phyloP scores from a whole-genome alignment of 805 yeast genomes.

The Teunomyces stri region DNA sequence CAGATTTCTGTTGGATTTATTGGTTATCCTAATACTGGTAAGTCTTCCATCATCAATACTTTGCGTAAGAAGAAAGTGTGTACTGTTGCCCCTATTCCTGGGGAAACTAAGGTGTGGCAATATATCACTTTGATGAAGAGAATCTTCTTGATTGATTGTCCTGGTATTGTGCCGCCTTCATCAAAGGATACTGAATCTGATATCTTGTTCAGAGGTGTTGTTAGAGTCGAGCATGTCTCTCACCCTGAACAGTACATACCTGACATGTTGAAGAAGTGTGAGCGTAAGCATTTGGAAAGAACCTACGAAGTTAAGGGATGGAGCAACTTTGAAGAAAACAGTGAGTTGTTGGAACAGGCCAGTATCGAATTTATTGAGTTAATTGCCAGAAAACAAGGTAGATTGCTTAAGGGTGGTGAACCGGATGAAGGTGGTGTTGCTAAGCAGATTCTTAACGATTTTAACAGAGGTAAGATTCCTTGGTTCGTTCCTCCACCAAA shows the following conservation, averaged over 20 bases:
- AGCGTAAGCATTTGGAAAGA: conserved; percentile 86
- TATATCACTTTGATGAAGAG: conserved; percentile 95
- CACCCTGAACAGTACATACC: conserved; percentile 95
- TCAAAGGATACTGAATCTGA: conserved; percentile 86
- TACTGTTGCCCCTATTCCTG: conserved; percentile 96
- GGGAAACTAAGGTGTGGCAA: conserved; percentile 99
- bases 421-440: conserved; percentile 95
- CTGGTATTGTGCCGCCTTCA: conserved; percentile 98
- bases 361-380: conserved; percentile 76
- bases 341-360: conserved; percentile 46
- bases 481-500: conserved; percentile 95
- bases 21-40: conserved; percentile 98
- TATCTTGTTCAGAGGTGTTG: conserved; percentile 93
- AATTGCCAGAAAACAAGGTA: conserved; percentile 89
- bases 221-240: conserved; percentile 95
- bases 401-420: conserved; percentile 94
- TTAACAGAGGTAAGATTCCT: conserved; percentile 95
- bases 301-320: conserved; percentile 95
- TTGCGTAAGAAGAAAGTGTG: conserved; percentile 93
- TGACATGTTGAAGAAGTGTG: conserved; percentile 79
- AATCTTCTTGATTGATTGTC: conserved; percentile 94
- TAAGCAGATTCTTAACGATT: conserved; percentile 85
- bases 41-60: conserved; percentile 92
- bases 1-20: conserved; percentile 97
- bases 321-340: conserved; percentile 47